Percentiles rank a stretch among this genome's conserved stretches.
These are phyloP conservation scores for Fraxinus floribunda DNA, from an alignment of 305 asterid genomes.

Conservation along the genomic window DNA sequence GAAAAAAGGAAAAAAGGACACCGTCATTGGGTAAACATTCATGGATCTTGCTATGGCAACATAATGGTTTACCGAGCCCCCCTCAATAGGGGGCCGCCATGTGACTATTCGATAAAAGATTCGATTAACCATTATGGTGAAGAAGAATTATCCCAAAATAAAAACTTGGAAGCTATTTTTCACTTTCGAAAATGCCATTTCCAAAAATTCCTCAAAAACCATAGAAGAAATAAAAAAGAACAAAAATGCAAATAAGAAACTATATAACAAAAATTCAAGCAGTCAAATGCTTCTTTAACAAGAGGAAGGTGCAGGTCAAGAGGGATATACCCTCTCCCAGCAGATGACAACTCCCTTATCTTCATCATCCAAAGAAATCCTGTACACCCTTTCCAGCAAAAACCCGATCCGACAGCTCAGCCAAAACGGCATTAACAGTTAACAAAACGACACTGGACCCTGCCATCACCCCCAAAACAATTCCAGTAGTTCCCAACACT, in stretches of 20 bases:
- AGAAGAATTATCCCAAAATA: background rate
- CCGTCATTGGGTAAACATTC: constrained; percentile 13
- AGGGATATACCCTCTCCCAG: constrained; percentile 21
- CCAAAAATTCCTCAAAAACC: background rate
- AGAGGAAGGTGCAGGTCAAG: constrained; percentile 7
- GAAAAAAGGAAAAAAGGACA: constrained; percentile 12
- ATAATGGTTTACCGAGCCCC: no score
- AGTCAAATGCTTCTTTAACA: background rate
- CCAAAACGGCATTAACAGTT: constrained; percentile 88
- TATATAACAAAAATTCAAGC: background rate
- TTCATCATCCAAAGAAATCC: constrained; percentile 70
- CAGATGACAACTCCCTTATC: constrained; percentile 18
- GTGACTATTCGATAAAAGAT: no score
- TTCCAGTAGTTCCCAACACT: constrained; percentile 82
- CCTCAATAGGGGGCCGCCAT: no score
- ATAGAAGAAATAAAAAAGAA: background rate
- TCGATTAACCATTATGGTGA: no score
- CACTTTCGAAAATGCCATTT: background rate
- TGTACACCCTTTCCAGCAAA: constrained; percentile 88
- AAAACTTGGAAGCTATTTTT: background rate
- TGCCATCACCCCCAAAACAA: constrained; percentile 79
- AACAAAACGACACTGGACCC: constrained; percentile 91
- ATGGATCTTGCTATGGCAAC: no score
- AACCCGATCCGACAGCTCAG: constrained; percentile 74
- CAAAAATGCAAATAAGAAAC: background rate